Evolutionary conservation across 1,139 yeast genomes (phyloP).

Genomic region (Hansenula sp.): DNA sequence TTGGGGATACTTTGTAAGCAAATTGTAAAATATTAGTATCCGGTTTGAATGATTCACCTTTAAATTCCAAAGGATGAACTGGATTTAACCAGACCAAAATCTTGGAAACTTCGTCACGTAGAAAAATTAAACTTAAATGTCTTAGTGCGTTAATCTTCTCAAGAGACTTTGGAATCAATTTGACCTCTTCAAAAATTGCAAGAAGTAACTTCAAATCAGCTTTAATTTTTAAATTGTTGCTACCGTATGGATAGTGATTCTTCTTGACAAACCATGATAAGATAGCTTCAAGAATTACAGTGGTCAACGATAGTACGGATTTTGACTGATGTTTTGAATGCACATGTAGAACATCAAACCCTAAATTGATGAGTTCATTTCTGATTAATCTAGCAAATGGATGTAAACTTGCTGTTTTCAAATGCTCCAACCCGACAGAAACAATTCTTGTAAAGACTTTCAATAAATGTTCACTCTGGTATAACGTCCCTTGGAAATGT

Average conservation of each 20-base stretch:
- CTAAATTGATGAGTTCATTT: conserved; percentile 69
- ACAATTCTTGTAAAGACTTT: conserved; percentile 66
- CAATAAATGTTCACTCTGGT: conserved; percentile 68
- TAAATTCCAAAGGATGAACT: conserved; percentile 38
- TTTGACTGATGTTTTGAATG: conserved; percentile 45
- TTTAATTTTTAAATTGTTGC: conserved; percentile 66
- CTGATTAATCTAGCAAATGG: conserved; percentile 76
- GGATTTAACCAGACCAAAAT: conserved; percentile 82
- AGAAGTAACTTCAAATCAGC: conserved; percentile 63
- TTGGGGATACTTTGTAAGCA: conserved; percentile 71
- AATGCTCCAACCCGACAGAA: conserved; percentile 52
- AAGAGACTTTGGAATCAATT: conserved; percentile 14
- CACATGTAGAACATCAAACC: conserved; percentile 59
- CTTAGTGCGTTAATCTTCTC: conserved; percentile 40
- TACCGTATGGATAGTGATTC: conserved; percentile 78
- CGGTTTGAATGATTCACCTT: conserved; percentile 26
- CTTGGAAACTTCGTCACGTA: conserved; percentile 72
- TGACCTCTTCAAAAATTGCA: conserved; percentile 40
- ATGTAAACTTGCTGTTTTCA: conserved; percentile 66
- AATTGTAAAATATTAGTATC: conserved; percentile 28
- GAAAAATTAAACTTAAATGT: conserved; percentile 52
- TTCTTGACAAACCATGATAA: conserved; percentile 74
- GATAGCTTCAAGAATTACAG: conserved; percentile 58
- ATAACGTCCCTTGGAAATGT: conserved; percentile 78
- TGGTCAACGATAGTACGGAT: conserved; percentile 42